Conservation (phyloP, 495 filamentous ascomycete genomes). For the Podospora pseudopauciseta region DNA sequence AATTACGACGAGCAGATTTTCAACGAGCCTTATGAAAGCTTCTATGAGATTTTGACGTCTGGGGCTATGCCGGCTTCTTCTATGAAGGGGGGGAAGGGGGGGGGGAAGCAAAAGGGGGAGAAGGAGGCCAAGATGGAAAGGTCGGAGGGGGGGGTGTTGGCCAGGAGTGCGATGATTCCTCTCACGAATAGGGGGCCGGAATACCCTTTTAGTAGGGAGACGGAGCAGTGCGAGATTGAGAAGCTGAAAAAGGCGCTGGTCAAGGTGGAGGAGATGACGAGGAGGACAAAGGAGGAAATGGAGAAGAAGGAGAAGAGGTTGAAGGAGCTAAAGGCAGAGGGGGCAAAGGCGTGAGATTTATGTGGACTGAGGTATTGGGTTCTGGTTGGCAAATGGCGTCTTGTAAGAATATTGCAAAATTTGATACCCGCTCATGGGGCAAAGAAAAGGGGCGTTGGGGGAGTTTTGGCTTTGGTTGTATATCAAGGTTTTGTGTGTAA, state of each 20-base stretch:
- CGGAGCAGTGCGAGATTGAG: constrained; percentile 68
- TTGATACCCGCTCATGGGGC: not conserved
- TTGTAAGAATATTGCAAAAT: not conserved
- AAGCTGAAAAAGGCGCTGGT: constrained; percentile 67
- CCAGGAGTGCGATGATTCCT: constrained; percentile 70
- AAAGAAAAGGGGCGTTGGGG: constrained; percentile 5
- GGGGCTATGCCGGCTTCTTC: constrained; percentile 46
- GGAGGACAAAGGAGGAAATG: constrained; percentile 60
- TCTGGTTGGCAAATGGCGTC: not conserved
- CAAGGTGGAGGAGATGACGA: constrained; percentile 62
- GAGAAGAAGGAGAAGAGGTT: constrained; percentile 56
- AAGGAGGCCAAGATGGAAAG: constrained; percentile 17
- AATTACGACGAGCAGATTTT: constrained; percentile 89
- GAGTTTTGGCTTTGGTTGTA: not conserved
- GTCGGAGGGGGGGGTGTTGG: constrained; percentile 49
- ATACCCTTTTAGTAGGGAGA: constrained; percentile 70
- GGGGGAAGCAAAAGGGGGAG: constrained; percentile 15
- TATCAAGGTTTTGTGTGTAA: too few relatives aligned
- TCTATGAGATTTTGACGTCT: constrained; percentile 76
- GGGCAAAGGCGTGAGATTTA: constrained; percentile 15
- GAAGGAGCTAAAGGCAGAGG: constrained; percentile 40
- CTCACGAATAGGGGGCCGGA: constrained; percentile 50
- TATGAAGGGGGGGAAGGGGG: constrained; percentile 31
- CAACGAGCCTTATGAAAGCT: constrained; percentile 89
- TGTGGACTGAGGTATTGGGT: not conserved